Evolutionary conservation across 2,329 filamentous ascomycete genomes (phyloP), one percentile per base, ranked within the genome.

Genomic region (Trichoderma endophyticum): DNA sequence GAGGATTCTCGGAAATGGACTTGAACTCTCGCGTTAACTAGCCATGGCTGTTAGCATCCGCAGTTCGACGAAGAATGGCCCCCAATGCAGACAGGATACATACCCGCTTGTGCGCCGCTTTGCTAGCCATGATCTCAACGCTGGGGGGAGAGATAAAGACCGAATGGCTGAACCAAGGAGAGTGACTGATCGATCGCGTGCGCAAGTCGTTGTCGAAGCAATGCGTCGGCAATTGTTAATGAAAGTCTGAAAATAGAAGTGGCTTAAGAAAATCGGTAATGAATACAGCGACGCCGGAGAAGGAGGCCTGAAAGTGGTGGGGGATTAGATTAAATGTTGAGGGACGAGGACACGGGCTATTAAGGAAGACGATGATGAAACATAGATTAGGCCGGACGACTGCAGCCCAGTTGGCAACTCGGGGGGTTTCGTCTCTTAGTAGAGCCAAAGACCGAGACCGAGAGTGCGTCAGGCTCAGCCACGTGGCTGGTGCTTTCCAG

Each of bases 31-130:
- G 86, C 76, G 88, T 88, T 80, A 89, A 85, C 87, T 89, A 67
- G 51, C 28, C 11, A n/a, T n/a, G 57, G 21, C n/a, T 30, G 54
- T 51, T 48, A 67, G 51, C n/a, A 26, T 9, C 24, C 3, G 24
- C 18, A 2, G 18, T 6, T 12, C 14, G 11, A 30, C 14, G 11
- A 30, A n/a, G 11, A 5, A 18, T 12, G n/a, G 12, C n/a, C 30
- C 26, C 48, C 3, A 28, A 14, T 8, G 30, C 28, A 18, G n/a
- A 12, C 15, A 7, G 26, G 63, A 61, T 43, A 81, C 88, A 76
- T 84, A 91, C 90, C 79, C 91, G 88, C 83, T 92, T 93, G 81
- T 90, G 90, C 24, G 91, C 91, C 76, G 91, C 90, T 80, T 90
- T 90, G 78, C 89, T 92, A 65, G 91, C 91, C 91, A 93, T 93